Percentiles rank a stretch among this genome's conserved stretches.
Evolutionary conservation across 1,139 yeast species (phyloP).

Genomic region (Magnusiomyces tetraspermus): DNA sequence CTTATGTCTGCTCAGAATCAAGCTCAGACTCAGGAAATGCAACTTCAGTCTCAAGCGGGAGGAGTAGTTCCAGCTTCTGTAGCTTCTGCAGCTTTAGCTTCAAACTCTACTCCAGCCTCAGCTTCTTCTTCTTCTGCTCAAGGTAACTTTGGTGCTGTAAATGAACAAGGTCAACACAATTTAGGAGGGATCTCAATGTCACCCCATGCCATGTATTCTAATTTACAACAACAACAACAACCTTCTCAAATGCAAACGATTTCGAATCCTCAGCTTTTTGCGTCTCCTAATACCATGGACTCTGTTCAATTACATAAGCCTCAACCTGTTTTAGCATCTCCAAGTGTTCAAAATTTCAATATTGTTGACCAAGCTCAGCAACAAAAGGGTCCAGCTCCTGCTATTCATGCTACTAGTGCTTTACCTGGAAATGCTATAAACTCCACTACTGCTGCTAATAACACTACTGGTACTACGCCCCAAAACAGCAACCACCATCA

Average conservation of each 20-base stretch:
- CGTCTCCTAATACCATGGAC: not conserved
- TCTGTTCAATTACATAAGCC: not conserved
- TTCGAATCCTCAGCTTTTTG: not conserved
- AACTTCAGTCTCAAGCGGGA: too few relatives aligned
- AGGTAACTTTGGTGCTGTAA: not conserved
- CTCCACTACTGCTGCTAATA: too few relatives aligned
- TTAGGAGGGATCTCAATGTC: not conserved
- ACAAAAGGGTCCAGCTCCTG: not conserved
- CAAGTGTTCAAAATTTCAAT: not conserved
- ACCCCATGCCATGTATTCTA: conserved; percentile 1
- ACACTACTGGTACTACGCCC: too few relatives aligned
- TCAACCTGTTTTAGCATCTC: not conserved
- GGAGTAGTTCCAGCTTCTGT: not conserved
- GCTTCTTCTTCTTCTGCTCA: too few relatives aligned
- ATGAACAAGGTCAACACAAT: not conserved
- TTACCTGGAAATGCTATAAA: too few relatives aligned
- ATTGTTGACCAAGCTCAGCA: not conserved
- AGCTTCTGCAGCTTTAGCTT: too few relatives aligned
- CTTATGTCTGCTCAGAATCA: too few relatives aligned
- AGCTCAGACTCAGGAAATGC: too few relatives aligned
- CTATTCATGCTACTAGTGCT: too few relatives aligned
- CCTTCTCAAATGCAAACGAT: not conserved
- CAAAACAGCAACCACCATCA: too few relatives aligned
- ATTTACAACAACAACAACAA: conserved; percentile 3
- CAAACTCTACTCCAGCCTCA: too few relatives aligned